Evolutionary conservation across 1,284 basidiomycete species (phyloP).

Genomic region (Fomitopsis palustris): DNA sequence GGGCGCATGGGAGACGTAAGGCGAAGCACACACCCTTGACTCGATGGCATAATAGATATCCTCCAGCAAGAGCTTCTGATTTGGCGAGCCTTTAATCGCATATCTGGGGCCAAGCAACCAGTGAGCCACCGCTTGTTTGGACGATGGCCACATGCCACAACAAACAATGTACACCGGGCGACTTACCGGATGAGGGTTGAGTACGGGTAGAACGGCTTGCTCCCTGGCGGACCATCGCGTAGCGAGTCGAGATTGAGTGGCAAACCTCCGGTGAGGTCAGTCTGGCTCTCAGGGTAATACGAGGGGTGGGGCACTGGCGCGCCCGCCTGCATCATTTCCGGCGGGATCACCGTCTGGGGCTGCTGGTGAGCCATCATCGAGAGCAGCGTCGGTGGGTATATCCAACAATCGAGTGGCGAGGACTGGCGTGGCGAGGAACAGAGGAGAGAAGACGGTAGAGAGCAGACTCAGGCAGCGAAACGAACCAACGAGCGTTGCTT

Average conservation of each 20-base stretch:
- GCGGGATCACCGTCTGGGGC: conserved; percentile 39
- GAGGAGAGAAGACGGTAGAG: conserved; percentile 12
- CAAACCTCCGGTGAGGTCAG: conserved; percentile 73
- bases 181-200: conserved; percentile 77
- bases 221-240: conserved; percentile 77
- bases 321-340: conserved; percentile 38
- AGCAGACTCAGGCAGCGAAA: conserved; percentile 16
- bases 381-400: conserved; percentile 4
- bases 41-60: conserved; percentile 88
- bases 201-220: conserved; percentile 84
- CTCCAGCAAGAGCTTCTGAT: conserved; percentile 75
- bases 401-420: conserved; percentile 1
- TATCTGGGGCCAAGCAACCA: conserved; percentile 45
- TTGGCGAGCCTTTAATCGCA: conserved; percentile 83
- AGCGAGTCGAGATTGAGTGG: conserved; percentile 82
- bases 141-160: conserved; percentile 6
- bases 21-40: conserved; percentile 56
- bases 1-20: neutral
- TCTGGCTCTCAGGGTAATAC: conserved; percentile 69
- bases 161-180: neutral
- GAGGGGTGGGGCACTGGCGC: conserved; percentile 32
- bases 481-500: conserved; percentile 24
- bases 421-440: conserved; percentile 5
- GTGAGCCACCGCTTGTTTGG: conserved; percentile 3
- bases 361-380: conserved; percentile 33